Conservation (phyloP, 2,329 filamentous ascomycete species). For the Fusarium lateritium region DNA sequence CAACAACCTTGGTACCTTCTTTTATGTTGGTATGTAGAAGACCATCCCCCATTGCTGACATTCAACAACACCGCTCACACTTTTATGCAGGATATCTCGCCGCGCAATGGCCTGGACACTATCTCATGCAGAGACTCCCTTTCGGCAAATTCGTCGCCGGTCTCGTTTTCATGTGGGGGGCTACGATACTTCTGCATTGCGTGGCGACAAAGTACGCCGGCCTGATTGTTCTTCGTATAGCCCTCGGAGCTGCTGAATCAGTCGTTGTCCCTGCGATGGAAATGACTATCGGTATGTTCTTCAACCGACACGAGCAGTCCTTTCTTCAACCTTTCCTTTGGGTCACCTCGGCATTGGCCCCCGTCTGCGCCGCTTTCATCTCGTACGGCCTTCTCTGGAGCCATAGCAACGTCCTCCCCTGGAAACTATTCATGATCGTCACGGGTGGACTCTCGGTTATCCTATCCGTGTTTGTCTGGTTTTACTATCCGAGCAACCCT, state of each 20-base stretch:
- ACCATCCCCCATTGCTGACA: rapidly evolving
- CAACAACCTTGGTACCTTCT: conserved; percentile 20
- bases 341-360: conserved; percentile 53
- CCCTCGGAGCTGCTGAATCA: conserved; percentile 55
- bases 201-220: conserved; percentile 54
- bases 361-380: conserved; percentile 57
- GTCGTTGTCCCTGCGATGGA: conserved; percentile 59
- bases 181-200: conserved; percentile 57
- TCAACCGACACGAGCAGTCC: conserved; percentile 54
- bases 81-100: conserved; percentile 4
- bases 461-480: conserved; percentile 54
- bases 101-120: conserved; percentile 21
- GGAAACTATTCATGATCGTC: conserved; percentile 58
- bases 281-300: conserved; percentile 59
- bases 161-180: conserved; percentile 54
- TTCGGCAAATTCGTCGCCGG: conserved; percentile 55
- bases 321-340: conserved; percentile 54
- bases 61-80: neutral
- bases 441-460: conserved; percentile 55
- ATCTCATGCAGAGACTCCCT: conserved; percentile 54
- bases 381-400: conserved; percentile 59
- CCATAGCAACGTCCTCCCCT: conserved; percentile 51
- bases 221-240: conserved; percentile 55
- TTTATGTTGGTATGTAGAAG: conserved; percentile 15
- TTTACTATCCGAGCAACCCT: conserved; percentile 57